phyloP scores from a whole-genome alignment of 441 rosid species.

The Erodium chrysanthum region DNA sequence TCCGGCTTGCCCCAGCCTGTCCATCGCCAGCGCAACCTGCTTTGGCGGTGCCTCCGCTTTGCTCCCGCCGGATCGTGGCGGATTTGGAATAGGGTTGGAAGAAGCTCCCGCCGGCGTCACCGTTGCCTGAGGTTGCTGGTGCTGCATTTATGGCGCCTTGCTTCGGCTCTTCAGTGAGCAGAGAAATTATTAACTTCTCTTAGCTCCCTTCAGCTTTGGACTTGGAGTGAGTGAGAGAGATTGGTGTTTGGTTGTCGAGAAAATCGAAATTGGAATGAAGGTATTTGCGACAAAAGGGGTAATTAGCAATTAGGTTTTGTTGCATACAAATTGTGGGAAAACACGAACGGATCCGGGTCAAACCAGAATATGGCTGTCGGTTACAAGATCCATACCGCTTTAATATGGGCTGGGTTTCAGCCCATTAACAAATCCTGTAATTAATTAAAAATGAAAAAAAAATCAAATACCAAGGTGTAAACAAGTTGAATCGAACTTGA shows the following conservation, averaged over 20 bases:
- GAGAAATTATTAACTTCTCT: background rate
- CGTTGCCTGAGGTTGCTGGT: background rate
- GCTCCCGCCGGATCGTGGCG: conserved; percentile 11
- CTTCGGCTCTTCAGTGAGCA: background rate
- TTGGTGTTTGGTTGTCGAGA: background rate
- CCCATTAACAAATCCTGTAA: background rate
- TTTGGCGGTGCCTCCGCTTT: conserved; percentile 78
- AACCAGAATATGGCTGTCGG: too few species aligned
- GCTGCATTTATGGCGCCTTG: background rate
- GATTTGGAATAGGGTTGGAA: background rate
- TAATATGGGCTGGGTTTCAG: background rate
- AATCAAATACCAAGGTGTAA: too few species aligned
- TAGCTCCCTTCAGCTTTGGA: background rate
- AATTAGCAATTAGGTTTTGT: background rate
- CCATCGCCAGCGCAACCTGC: conserved; percentile 93
- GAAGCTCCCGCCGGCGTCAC: background rate
- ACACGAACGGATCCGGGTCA: background rate
- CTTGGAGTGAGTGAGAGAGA: background rate
- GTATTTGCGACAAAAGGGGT: background rate
- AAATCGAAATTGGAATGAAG: background rate
- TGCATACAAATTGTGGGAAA: background rate
- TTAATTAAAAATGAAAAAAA: too few species aligned
- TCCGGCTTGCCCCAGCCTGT: conserved; percentile 75
- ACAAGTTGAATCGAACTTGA: too few species aligned
- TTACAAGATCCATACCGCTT: background rate